These are phyloP conservation scores for Papiliotrema laurentii DNA, from an alignment of 1,284 basidiomycete species.

Conservation along the genomic window DNA sequence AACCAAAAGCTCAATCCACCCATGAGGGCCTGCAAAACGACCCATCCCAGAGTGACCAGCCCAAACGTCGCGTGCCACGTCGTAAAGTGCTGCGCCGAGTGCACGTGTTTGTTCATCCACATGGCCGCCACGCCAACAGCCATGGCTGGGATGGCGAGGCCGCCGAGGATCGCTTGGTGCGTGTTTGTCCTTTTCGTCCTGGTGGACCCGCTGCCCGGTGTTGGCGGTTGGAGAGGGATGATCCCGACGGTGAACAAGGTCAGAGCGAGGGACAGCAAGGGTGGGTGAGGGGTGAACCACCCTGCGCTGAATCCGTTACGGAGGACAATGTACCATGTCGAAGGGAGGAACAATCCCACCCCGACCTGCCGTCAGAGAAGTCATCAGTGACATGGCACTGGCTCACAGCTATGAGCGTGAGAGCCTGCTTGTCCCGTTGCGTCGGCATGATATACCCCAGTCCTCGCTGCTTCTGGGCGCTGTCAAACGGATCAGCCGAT, in stretches of 20 bases:
- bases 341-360: conserved; percentile 31
- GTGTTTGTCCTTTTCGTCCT: conserved; percentile 29
- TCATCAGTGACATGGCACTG: neutral
- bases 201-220: conserved; percentile 14
- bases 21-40: conserved; percentile 31
- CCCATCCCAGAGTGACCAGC: conserved; percentile 27
- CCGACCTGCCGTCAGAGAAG: conserved; percentile 25
- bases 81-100: conserved; percentile 39
- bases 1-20: conserved; percentile 33
- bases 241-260: conserved; percentile 36
- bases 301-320: conserved; percentile 18
- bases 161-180: conserved; percentile 35
- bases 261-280: conserved; percentile 38
- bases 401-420: neutral
- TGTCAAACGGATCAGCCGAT: too few relatives aligned
- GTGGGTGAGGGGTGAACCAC: conserved; percentile 45
- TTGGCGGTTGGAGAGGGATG: conserved; percentile 38
- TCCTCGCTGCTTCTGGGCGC: too few relatives aligned
- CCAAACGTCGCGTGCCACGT: conserved; percentile 43
- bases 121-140: conserved; percentile 37
- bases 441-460: too few relatives aligned
- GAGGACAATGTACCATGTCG: conserved; percentile 34
- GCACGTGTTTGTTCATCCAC: conserved; percentile 43
- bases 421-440: neutral
- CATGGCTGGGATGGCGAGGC: conserved; percentile 33